phyloP scores from a whole-genome alignment of 768 basidiomycete species.

The Lepiota venenata region DNA sequence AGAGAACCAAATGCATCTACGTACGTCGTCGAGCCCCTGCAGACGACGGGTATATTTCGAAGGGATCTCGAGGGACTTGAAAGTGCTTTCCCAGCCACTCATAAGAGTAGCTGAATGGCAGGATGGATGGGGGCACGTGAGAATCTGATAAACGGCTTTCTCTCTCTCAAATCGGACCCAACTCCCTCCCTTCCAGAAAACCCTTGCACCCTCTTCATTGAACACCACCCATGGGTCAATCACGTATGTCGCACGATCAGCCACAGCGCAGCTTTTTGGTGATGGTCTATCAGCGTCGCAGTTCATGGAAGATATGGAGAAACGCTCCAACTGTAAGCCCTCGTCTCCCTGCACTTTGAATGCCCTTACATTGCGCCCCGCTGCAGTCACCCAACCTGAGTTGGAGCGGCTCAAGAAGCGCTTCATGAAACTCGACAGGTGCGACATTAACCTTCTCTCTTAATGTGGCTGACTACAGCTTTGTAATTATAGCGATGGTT shows the following conservation, averaged over 20 bases:
- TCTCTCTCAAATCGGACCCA: no score
- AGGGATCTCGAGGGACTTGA: background rate
- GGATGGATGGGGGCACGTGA: conserved; percentile 5
- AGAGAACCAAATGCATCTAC: background rate
- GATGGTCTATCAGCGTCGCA: conserved; percentile 61
- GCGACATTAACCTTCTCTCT: background rate
- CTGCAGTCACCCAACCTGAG: conserved; percentile 88
- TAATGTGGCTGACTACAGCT: background rate
- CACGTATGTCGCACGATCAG: background rate
- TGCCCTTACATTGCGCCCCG: conserved; percentile 13
- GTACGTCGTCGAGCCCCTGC: background rate
- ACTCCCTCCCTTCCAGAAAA: background rate
- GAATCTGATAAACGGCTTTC: conserved; percentile 9
- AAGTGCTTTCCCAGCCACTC: background rate
- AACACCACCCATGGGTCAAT: conserved; percentile 10
- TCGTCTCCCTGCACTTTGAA: background rate
- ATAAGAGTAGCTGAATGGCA: no score
- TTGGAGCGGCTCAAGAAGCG: conserved; percentile 96
- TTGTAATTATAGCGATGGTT: conserved; percentile 70
- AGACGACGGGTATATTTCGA: background rate
- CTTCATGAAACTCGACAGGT: conserved; percentile 99
- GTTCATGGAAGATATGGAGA: conserved; percentile 98
- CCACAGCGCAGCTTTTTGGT: background rate
- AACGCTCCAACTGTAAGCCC: conserved; percentile 93
- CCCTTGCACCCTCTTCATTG: background rate